Evolutionary conservation across 192 early-diverging fungal genomes (phyloP).

Genomic region (Diversispora epigaea): DNA sequence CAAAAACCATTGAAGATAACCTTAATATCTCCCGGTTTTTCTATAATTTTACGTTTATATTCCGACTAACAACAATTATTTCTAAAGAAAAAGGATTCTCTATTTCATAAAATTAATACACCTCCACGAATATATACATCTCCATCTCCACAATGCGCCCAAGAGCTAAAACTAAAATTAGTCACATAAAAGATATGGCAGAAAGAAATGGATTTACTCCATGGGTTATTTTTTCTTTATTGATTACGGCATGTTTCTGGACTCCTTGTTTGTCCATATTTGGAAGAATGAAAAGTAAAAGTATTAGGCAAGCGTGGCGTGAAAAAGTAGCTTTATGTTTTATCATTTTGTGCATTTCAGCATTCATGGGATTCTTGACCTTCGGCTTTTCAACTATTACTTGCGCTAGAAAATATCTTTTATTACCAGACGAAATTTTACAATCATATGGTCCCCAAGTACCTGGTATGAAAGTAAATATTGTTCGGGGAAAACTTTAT

Average conservation of each 20-base stretch:
- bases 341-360: conserved; percentile 66
- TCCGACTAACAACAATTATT: too few relatives aligned
- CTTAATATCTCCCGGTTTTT: too few relatives aligned
- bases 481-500: conserved; percentile 30
- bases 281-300: conserved; percentile 28
- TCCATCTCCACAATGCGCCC: too few relatives aligned
- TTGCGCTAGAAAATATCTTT: conserved; percentile 14
- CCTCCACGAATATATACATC: too few relatives aligned
- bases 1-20: too few relatives aligned
- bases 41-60: too few relatives aligned
- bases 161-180: too few relatives aligned
- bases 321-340: conserved; percentile 83
- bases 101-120: too few relatives aligned
- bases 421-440: conserved; percentile 41
- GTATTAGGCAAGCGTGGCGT: conserved; percentile 72
- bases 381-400: conserved; percentile 61
- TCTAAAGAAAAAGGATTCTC: too few relatives aligned
- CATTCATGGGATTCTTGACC: conserved; percentile 71
- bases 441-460: conserved; percentile 33
- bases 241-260: conserved; percentile 25
- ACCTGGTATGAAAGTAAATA: conserved; percentile 19
- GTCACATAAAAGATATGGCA: conserved; percentile 10
- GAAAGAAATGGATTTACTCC: conserved; percentile 9
- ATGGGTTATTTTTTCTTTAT: conserved; percentile 31
- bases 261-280: conserved; percentile 18